phyloP scores from a whole-genome alignment of 1,284 basidiomycete species.

The Coniferiporia sulphurascens region DNA sequence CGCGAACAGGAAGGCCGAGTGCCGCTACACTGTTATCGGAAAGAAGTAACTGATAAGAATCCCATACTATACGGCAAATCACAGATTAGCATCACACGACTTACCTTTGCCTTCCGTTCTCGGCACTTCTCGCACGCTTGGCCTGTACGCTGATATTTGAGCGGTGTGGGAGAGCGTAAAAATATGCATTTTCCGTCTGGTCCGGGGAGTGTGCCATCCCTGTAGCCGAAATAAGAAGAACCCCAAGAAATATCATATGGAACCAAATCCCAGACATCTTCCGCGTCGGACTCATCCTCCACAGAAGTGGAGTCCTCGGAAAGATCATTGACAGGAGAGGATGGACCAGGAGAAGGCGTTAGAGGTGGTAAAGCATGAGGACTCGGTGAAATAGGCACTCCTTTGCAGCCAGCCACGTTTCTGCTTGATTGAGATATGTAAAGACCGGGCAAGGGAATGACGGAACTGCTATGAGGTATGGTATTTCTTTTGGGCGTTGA shows the following conservation, averaged over 20 bases:
- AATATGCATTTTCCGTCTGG: slow-evolving; percentile 38
- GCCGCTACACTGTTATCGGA: slow-evolving; percentile 36
- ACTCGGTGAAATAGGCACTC: not conserved
- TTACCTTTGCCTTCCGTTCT: slow-evolving; percentile 42
- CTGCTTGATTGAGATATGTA: slow-evolving; percentile 12
- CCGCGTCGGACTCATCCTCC: slow-evolving; percentile 22
- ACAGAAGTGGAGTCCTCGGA: slow-evolving; percentile 5
- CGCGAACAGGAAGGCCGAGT: slow-evolving; percentile 36
- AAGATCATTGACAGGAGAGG: slow-evolving; percentile 7
- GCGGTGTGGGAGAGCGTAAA: slow-evolving; percentile 38
- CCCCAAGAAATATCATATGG: slow-evolving; percentile 42
- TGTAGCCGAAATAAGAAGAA: slow-evolving; percentile 34
- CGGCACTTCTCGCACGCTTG: slow-evolving; percentile 43
- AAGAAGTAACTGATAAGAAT: not conserved
- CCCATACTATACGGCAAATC: no score
- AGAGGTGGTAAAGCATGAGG: not conserved
- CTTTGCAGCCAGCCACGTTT: not conserved
- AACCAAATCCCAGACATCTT: slow-evolving; percentile 37
- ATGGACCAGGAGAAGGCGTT: not conserved
- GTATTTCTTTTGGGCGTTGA: not conserved
- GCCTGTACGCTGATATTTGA: slow-evolving; percentile 36
- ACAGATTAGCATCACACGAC: not conserved
- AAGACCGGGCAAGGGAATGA: not conserved
- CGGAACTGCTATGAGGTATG: not conserved
- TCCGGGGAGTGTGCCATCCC: slow-evolving; percentile 35